Percentiles rank a stretch among this genome's conserved stretches.
phyloP scores from a whole-genome alignment of 148 eudicot species.

The Silene uniflora region DNA sequence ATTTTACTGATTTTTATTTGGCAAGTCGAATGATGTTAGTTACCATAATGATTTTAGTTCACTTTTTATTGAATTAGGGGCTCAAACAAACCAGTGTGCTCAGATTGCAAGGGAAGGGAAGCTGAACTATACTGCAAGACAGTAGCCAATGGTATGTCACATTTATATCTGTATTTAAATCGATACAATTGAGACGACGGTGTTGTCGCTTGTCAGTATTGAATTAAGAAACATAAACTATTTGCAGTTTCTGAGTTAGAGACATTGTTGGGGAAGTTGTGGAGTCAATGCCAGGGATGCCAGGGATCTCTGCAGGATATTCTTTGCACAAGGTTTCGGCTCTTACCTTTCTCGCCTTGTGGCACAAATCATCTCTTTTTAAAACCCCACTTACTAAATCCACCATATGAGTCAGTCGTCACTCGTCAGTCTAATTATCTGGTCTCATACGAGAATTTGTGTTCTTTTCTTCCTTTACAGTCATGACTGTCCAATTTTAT shows the following conservation, averaged over 20 bases:
- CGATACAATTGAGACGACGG: neutral
- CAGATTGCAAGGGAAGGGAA: conserved; percentile 97
- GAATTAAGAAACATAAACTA: too few species aligned
- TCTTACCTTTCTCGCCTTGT: neutral
- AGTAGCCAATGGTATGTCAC: conserved; percentile 59
- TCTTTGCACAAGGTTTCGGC: conserved; percentile 80
- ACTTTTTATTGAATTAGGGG: conserved; percentile 41
- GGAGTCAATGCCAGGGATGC: conserved; percentile 99
- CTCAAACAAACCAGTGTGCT: conserved; percentile 66
- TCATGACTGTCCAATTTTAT: conserved; percentile 98
- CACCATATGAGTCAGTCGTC: too few species aligned
- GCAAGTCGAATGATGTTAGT: neutral
- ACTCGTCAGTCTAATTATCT: too few species aligned
- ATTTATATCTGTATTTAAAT: conserved; percentile 8
- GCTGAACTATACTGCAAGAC: conserved; percentile 97
- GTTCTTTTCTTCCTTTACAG: conserved; percentile 32
- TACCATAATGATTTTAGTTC: neutral
- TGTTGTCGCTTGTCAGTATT: conserved; percentile 9
- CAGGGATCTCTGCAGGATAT: conserved; percentile 99
- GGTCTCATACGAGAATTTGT: neutral
- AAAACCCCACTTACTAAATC: too few species aligned
- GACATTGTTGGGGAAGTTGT: conserved; percentile 85
- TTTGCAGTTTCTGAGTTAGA: conserved; percentile 84
- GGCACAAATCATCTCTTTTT: neutral
- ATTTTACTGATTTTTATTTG: neutral